Evolutionary conservation across 768 basidiomycete species (phyloP).

Genomic region (Termitomyces sp.): DNA sequence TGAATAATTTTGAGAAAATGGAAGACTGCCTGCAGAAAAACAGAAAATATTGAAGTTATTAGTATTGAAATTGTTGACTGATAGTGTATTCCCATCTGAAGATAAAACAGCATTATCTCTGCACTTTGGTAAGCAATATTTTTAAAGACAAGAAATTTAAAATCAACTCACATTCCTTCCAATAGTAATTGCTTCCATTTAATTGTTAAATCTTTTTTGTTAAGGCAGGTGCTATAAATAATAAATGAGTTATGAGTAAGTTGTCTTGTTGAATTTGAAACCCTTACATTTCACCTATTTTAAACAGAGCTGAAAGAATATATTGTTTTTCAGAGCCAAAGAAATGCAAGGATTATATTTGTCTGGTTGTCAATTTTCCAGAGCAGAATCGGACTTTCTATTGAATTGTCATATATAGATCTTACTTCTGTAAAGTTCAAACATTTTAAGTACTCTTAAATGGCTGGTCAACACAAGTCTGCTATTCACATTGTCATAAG

Average conservation of each 20-base stretch:
- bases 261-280: neutral
- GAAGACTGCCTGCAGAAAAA: neutral
- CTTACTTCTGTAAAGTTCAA: neutral
- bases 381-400: neutral
- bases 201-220: no score
- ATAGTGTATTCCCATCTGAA: constrained; percentile 2
- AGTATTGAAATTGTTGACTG: constrained; percentile 8
- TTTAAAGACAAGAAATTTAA: no score
- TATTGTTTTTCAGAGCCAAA: neutral
- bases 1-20: neutral
- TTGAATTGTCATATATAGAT: no score
- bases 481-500: neutral
- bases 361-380: neutral
- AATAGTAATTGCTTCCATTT: no score
- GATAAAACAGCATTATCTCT: constrained; percentile 7
- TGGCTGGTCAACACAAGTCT: neutral
- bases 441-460: neutral
- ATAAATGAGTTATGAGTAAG: no score
- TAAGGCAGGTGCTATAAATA: no score
- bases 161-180: no score
- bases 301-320: neutral
- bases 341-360: neutral
- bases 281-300: constrained; percentile 3
- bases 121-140: neutral
- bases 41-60: constrained; percentile 1